Evolutionary conservation across 2,329 filamentous ascomycete species (phyloP), one percentile per base, ranked within the genome.

Genomic region (Microsporum audouinii): DNA sequence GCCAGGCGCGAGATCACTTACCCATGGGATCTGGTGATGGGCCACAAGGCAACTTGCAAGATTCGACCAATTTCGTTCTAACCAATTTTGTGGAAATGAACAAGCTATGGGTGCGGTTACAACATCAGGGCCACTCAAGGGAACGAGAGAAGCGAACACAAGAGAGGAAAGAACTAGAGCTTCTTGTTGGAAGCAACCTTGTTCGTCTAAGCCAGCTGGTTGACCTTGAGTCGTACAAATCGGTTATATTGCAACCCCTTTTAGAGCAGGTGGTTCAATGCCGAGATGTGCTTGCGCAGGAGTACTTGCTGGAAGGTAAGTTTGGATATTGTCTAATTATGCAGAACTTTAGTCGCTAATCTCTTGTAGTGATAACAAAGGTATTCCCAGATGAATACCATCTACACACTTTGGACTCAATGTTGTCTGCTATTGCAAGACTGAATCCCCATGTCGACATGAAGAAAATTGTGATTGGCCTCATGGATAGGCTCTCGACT

Each of bases 11-110:
- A 69, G 94, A 99, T 74, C 85, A 85, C 72, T 80, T 99, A 58
- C 94, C 94, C 0, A 84, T 83, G 0, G 89, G 89, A 56, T 86
- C 85, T 63, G 84, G 90, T 57, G 92, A 97, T 62, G 94, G 94
- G 0, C 91, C 92, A 1, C 91, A 97, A 73, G 94, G 94, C 58
- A 97, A 96, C 70, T 79, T 97, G 57, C 90, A 95, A 73, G 94
- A 99, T 76, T 96, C 91, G 39, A 96, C 99, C 77, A 96, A 90
- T 78, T 99, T 99, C 72, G 88, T 97, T 60, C 78, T 99, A 71
- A 99, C 94, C 63, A 99, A 99, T 70, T 99, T 99, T 71, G 94
- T 99, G 68, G 94, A 99, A 77, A 99, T 99, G 94, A 99, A 99
- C 78, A 99, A 99, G 81, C 82, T 99, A 38, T 99, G 94, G 94